These are phyloP conservation scores for Calonectria naviculata DNA, from an alignment of 2,329 filamentous ascomycete species.

Conservation along the genomic window DNA sequence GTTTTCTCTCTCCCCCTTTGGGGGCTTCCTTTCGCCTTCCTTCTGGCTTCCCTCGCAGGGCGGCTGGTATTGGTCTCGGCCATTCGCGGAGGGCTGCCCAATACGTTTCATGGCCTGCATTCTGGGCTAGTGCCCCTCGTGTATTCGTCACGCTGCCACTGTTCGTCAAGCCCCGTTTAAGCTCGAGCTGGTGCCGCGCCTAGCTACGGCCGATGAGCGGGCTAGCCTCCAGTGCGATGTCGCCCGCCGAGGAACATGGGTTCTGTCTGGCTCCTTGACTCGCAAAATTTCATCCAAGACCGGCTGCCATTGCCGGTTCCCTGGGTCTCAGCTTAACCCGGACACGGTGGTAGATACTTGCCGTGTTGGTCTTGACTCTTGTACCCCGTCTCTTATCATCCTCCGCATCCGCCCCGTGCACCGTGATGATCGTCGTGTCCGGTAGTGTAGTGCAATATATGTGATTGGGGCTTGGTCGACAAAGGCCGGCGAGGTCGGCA, in stretches of 20 bases:
- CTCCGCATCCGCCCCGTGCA: neutral
- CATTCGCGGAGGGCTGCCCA: constrained; percentile 16
- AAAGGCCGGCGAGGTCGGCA: constrained; percentile 12
- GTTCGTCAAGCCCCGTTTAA: constrained; percentile 17
- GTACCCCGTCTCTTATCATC: neutral
- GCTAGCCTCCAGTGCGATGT: constrained; percentile 10
- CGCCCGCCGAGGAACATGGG: neutral
- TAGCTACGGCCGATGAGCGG: constrained; percentile 18
- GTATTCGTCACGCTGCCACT: constrained; percentile 11
- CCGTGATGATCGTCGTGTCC: neutral
- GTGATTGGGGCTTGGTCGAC: constrained; percentile 11
- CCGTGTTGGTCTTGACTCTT: neutral
- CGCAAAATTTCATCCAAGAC: neutral
- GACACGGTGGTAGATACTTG: neutral
- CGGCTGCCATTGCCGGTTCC: constrained; percentile 17
- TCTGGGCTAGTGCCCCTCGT: constrained; percentile 12
- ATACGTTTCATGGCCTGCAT: constrained; percentile 3
- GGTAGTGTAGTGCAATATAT: constrained; percentile 1
- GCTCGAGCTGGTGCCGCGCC: constrained; percentile 16
- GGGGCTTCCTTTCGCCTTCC: constrained; percentile 4
- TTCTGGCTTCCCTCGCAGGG: constrained; percentile 9
- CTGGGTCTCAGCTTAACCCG: constrained; percentile 4
- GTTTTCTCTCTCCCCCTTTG: constrained; percentile 3
- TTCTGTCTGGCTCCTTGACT: constrained; percentile 4
- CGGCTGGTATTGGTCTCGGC: constrained; percentile 24